phyloP scores from a whole-genome alignment of 1,284 basidiomycete genomes.

The Pterulicium gracile region DNA sequence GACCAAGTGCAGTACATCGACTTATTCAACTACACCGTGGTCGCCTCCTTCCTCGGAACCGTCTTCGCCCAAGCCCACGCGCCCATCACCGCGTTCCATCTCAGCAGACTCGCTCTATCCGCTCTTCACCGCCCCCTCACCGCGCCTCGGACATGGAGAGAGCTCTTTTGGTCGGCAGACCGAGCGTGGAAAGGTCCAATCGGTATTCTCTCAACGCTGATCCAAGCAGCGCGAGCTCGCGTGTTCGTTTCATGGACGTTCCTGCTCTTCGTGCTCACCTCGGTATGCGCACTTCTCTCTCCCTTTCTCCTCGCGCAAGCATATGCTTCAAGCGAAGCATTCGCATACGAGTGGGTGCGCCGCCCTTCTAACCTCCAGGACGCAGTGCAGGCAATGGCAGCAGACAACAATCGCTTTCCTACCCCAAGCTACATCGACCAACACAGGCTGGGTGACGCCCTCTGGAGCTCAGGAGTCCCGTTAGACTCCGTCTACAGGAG shows the following conservation, averaged over 20 bases:
- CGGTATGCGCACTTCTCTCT: not conserved
- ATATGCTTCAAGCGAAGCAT: not conserved
- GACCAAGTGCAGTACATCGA: not conserved
- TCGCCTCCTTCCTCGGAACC: no score
- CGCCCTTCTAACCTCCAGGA: not conserved
- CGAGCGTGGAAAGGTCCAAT: not conserved
- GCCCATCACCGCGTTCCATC: not conserved
- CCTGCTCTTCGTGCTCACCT: not conserved
- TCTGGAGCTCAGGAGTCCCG: not conserved
- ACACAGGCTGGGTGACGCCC: not conserved
- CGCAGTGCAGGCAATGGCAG: not conserved
- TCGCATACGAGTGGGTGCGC: not conserved
- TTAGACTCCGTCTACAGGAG: not conserved
- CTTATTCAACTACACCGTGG: constrained; percentile 9
- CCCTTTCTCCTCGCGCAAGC: not conserved
- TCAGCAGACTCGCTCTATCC: not conserved
- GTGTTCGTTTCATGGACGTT: not conserved
- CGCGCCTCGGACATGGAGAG: not conserved
- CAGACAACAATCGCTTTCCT: no score
- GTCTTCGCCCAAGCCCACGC: not conserved
- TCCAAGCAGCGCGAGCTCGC: not conserved
- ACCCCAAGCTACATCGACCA: no score
- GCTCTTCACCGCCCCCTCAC: not conserved
- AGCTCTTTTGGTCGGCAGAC: not conserved
- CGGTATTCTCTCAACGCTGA: not conserved